phyloP scores from a whole-genome alignment of 176 grass and related monocot genomes.

The Juncus effusus region DNA sequence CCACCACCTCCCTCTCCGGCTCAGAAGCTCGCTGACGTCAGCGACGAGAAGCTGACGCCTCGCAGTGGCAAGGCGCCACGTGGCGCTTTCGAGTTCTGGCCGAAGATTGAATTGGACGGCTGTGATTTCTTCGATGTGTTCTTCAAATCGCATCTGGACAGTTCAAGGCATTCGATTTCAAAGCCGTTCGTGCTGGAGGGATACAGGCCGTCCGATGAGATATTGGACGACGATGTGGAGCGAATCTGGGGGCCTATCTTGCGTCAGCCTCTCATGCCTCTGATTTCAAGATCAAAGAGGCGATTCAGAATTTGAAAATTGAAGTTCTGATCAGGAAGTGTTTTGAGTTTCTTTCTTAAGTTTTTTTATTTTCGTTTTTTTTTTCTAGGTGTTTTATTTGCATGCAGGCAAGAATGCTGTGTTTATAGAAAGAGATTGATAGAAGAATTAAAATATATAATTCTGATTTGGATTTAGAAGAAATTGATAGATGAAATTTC shows the following conservation, averaged over 20 bases:
- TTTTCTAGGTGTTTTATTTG: background rate
- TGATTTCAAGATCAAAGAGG: background rate
- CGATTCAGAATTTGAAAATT: too few relatives aligned
- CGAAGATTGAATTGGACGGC: slow-evolving; percentile 33
- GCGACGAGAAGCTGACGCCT: background rate
- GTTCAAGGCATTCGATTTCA: background rate
- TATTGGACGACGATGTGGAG: slow-evolving; percentile 53
- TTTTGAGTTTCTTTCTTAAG: background rate
- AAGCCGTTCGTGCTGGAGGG: slow-evolving; percentile 28
- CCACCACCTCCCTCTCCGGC: background rate
- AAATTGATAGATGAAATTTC: too few relatives aligned
- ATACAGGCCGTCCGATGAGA: slow-evolving; percentile 32
- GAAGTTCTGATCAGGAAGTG: too few relatives aligned
- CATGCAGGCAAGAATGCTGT: too few relatives aligned
- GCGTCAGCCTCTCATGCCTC: slow-evolving; percentile 20
- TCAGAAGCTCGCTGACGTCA: background rate
- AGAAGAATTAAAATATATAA: too few relatives aligned
- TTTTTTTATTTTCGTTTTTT: background rate
- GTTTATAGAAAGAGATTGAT: too few relatives aligned
- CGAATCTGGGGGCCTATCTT: slow-evolving; percentile 55
- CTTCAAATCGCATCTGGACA: slow-evolving; percentile 68
- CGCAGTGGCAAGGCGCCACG: slow-evolving; percentile 30
- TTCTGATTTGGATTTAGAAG: too few relatives aligned
- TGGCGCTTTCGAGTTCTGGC: slow-evolving; percentile 72
- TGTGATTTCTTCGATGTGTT: slow-evolving; percentile 60